Conservation (phyloP, 2,329 filamentous ascomycete genomes). For the Penicillium sp. region DNA sequence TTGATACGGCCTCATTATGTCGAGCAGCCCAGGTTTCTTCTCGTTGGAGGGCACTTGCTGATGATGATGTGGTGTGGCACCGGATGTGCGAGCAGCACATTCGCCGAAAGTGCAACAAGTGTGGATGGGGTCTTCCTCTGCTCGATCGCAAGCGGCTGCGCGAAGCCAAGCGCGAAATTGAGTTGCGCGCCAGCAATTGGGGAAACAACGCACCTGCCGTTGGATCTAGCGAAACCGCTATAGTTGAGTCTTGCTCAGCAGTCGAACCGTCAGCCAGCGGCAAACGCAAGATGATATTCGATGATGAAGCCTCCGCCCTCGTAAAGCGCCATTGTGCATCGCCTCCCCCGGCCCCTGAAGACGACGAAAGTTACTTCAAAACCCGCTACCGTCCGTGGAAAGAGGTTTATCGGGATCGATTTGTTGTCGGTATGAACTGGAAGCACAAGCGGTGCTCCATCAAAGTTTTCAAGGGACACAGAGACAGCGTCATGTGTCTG, state of each 20-base stretch:
- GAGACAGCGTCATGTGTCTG: conserved; percentile 78
- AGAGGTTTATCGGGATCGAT: conserved; percentile 91
- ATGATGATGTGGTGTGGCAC: conserved; percentile 97
- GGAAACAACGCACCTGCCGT: conserved; percentile 57
- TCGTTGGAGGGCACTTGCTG: conserved; percentile 84
- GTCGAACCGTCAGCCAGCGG: conserved; percentile 10
- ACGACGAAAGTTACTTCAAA: conserved; percentile 51
- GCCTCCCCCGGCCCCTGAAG: conserved; percentile 28
- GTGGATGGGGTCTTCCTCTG: conserved; percentile 89
- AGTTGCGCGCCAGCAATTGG: conserved; percentile 63
- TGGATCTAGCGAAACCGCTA: conserved; percentile 15
- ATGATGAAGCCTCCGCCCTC: conserved; percentile 29
- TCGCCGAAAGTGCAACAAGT: conserved; percentile 88
- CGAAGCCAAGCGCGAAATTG: conserved; percentile 82
- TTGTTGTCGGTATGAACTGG: conserved; percentile 96
- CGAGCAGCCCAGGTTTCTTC: conserved; percentile 93
- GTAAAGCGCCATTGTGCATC: conserved; percentile 36
- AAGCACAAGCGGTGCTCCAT: conserved; percentile 87
- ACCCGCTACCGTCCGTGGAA: conserved; percentile 75
- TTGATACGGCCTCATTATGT: conserved; percentile 92
- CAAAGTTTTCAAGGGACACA: conserved; percentile 80
- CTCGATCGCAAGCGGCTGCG: conserved; percentile 84
- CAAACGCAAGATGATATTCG: conserved; percentile 33
- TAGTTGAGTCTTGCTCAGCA: conserved; percentile 19
- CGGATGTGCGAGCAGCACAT: conserved; percentile 98